Conservation (phyloP, 306 rosid genomes). For the Potentilla sterilis region DNA sequence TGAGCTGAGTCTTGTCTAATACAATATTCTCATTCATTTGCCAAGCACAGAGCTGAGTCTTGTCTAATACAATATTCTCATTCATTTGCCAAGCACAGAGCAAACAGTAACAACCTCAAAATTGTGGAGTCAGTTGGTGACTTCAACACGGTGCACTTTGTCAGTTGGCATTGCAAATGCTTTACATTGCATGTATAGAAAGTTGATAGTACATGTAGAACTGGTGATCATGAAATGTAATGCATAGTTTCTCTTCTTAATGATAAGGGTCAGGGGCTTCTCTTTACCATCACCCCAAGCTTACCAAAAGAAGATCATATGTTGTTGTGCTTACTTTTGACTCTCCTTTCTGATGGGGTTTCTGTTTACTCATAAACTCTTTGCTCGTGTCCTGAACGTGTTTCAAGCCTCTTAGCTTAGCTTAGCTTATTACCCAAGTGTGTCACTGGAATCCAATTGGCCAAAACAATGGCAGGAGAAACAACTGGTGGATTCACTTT, state of each 20-base stretch:
- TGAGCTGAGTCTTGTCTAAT: slow-evolving; percentile 71
- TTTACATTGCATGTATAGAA: background rate
- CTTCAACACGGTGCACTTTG: background rate
- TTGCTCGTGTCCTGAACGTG: too few species aligned
- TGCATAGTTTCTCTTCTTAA: background rate
- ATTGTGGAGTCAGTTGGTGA: background rate
- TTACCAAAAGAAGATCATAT: background rate
- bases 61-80: too few species aligned
- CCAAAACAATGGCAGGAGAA: too few species aligned
- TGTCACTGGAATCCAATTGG: too few species aligned
- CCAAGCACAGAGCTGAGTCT: too few species aligned
- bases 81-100: too few species aligned
- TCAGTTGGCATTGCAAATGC: slow-evolving; percentile 15
- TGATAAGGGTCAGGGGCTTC: background rate
- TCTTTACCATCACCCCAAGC: background rate
- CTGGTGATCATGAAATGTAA: slow-evolving; percentile 9
- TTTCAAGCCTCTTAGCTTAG: too few species aligned
- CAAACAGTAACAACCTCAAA: background rate
- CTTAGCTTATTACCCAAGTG: too few species aligned
- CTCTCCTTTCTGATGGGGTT: too few species aligned
- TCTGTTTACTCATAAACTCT: too few species aligned
- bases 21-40: background rate
- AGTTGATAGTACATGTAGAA: background rate
- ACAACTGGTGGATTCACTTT: too few species aligned
- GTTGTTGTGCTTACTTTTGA: too few species aligned